Evolutionary conservation across 768 basidiomycete genomes (phyloP).

Genomic region (Boletus vinaceobasis): DNA sequence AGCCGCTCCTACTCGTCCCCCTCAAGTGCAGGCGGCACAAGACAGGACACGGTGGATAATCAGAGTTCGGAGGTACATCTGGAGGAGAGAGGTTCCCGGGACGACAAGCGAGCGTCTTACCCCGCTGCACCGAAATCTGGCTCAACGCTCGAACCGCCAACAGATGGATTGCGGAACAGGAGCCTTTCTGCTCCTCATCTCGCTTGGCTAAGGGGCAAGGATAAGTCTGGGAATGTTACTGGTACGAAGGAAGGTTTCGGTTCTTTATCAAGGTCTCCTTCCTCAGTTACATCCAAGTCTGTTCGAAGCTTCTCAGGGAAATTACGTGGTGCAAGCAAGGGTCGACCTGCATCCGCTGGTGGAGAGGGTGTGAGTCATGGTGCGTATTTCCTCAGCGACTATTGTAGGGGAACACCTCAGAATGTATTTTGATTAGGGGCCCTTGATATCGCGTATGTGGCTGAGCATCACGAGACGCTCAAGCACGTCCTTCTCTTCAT

Average conservation of each 20-base stretch:
- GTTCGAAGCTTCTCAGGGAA: constrained; percentile 22
- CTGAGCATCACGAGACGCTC: constrained; percentile 85
- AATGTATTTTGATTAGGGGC: constrained; percentile 16
- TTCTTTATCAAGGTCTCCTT: constrained; percentile 11
- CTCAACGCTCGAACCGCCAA: constrained; percentile 11
- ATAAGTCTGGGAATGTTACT: constrained; percentile 11
- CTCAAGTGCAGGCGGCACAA: not conserved
- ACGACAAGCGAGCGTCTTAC: constrained; percentile 24
- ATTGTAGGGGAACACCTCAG: not conserved
- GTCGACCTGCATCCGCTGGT: constrained; percentile 13
- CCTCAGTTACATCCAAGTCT: constrained; percentile 10
- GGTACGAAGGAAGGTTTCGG: constrained; percentile 9
- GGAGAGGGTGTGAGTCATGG: constrained; percentile 13
- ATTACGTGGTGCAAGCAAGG: constrained; percentile 21
- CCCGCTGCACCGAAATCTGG: constrained; percentile 4
- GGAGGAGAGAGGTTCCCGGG: constrained; percentile 7
- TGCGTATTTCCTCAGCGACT: constrained; percentile 5
- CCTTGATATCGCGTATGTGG: constrained; percentile 49
- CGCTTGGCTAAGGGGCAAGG: constrained; percentile 49
- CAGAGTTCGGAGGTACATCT: not conserved
- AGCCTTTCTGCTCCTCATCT: constrained; percentile 62
- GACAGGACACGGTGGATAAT: not conserved
- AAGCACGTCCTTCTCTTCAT: constrained; percentile 77
- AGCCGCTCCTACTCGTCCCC: constrained; percentile 33
- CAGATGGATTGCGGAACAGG: constrained; percentile 36